Evolutionary conservation across 164 flowering plant species (phyloP).

Genomic region (Kingdonia uniflora): DNA sequence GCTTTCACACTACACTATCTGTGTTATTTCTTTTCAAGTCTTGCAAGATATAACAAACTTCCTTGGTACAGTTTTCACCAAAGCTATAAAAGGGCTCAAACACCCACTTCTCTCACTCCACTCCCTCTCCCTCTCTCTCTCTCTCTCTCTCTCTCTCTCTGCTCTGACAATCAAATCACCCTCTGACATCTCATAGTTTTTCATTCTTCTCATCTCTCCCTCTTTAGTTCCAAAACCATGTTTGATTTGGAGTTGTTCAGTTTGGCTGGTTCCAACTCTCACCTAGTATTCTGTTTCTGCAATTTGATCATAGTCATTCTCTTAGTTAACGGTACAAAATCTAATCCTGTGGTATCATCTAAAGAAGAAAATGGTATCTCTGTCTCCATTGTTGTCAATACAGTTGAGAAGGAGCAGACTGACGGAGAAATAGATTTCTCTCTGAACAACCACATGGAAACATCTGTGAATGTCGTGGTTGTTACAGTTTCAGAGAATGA

Average conservation of each 20-base stretch:
- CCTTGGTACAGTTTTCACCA: conserved; percentile 1
- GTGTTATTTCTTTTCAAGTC: neutral
- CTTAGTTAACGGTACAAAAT: conserved; percentile 23
- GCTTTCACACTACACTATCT: conserved; percentile 7
- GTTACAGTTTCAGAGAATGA: neutral
- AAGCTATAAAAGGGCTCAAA: conserved; percentile 8
- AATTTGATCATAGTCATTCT: conserved; percentile 43
- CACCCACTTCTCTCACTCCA: neutral
- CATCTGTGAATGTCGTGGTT: neutral
- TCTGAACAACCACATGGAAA: neutral
- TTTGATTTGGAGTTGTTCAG: conserved; percentile 31
- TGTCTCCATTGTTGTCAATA: neutral
- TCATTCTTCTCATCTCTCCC: conserved; percentile 1
- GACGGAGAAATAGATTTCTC: neutral
- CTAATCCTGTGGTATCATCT: conserved; percentile 4
- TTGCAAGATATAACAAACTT: neutral
- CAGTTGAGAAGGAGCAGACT: conserved; percentile 3
- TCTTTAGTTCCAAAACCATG: conserved; percentile 22
- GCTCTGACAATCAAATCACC: neutral
- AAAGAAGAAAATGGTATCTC: conserved; percentile 5
- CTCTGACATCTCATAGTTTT: conserved; percentile 1
- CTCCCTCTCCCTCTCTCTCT: neutral
- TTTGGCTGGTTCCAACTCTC: conserved; percentile 33
- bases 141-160: neutral
- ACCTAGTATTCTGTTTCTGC: conserved; percentile 37